These are phyloP conservation scores for Cyclotella choctawhatcheeana DNA, from an alignment of 108 stramenopile genomes.

Conservation along the genomic window DNA sequence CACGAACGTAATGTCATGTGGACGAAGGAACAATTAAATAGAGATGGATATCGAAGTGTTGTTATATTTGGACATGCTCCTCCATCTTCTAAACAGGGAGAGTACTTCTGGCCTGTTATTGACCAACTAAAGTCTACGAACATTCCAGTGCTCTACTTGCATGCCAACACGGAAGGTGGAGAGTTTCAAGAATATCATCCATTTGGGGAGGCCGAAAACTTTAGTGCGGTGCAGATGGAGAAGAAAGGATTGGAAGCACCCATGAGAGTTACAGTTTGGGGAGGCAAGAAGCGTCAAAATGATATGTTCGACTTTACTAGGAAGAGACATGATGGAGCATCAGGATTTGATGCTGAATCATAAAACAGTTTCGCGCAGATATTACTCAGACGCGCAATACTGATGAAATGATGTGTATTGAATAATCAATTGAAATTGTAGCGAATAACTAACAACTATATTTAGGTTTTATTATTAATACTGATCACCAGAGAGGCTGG, in stretches of 20 bases:
- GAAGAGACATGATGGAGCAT: conserved; percentile 1
- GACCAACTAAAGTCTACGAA: conserved; percentile 36
- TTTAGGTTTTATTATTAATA: no score
- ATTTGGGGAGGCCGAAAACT: conserved; percentile 48
- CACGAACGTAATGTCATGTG: conserved; percentile 66
- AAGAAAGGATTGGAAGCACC: conserved; percentile 42
- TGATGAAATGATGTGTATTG: no score
- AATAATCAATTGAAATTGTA: no score
- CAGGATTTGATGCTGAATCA: neutral
- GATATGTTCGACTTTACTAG: conserved; percentile 40
- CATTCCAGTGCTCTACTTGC: conserved; percentile 72
- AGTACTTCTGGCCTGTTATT: conserved; percentile 60
- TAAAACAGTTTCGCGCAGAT: no score
- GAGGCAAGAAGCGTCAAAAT: neutral
- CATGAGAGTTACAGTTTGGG: conserved; percentile 46
- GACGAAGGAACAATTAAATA: conserved; percentile 56
- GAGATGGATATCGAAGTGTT: conserved; percentile 57
- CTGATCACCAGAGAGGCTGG: no score
- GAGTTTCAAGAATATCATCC: conserved; percentile 43
- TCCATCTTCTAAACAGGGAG: conserved; percentile 56
- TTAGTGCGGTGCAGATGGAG: conserved; percentile 52
- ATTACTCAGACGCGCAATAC: no score
- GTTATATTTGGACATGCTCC: conserved; percentile 80
- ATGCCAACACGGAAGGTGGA: conserved; percentile 59
- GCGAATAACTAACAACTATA: no score